phyloP scores from a whole-genome alignment of 371 early-diverging fungal species.

The Circinella minor region DNA sequence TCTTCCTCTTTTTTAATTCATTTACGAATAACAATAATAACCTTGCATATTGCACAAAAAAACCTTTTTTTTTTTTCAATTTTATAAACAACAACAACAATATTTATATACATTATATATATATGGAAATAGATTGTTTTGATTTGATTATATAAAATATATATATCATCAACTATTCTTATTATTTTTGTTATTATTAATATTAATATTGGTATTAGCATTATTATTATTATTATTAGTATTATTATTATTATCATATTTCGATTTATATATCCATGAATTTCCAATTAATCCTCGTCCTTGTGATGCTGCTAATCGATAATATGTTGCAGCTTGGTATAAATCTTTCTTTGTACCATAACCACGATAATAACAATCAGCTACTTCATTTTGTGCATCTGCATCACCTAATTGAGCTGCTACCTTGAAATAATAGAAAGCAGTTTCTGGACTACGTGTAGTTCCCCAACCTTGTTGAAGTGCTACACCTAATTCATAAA shows the following conservation, averaged over 20 bases:
- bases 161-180: neutral
- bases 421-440: constrained; percentile 88
- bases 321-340: constrained; percentile 80
- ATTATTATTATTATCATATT: constrained; percentile 33
- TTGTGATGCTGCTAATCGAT: constrained; percentile 80
- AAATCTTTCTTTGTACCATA: constrained; percentile 83
- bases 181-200: constrained; percentile 7
- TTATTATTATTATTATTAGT: neutral
- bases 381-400: constrained; percentile 86
- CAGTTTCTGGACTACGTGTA: constrained; percentile 60
- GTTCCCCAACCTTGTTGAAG: constrained; percentile 94
- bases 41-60: too few species aligned
- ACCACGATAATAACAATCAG: constrained; percentile 75
- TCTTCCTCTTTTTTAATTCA: neutral
- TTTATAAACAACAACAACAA: too few species aligned
- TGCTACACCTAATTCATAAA: constrained; percentile 85
- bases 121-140: too few species aligned
- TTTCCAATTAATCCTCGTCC: constrained; percentile 84
- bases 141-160: too few species aligned
- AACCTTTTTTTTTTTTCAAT: too few species aligned
- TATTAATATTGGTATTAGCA: neutral
- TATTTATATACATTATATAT: too few species aligned
- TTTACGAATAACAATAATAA: too few species aligned
- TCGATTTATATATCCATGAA: constrained; percentile 73
- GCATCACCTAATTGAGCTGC: constrained; percentile 85